Base-by-base conservation (phyloP, 148 eudicot species). In the Amaranthus cruentus region DNA sequence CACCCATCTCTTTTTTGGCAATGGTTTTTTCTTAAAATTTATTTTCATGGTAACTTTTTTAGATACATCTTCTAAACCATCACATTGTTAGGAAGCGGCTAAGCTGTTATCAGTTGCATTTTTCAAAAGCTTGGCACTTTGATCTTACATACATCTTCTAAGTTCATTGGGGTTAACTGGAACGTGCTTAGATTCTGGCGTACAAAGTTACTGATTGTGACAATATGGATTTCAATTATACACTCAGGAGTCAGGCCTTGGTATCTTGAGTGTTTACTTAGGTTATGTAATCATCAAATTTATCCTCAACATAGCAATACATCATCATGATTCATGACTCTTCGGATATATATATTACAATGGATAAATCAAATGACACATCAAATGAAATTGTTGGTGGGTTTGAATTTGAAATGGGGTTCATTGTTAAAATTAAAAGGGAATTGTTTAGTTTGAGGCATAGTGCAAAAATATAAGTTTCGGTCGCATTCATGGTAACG, bases 41-140 rank as follows among this genome's bases (percentile, higher is more conserved):
- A n/a, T 28, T 53, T 52, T 56, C 56, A 54, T 74, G 51, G 55
- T 13, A 49, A 43, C 58, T 75, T 62, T 62, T 21, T 10, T n/a
- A 48, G 72, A 72, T 38, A 7, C 76, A 8, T 4, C 64, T 53
- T 11, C 21, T 2, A 2, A 53, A 53, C 43, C 61, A 43, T 73
- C 21, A 4, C 44, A 43, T 66, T 51, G 51, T 38, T 11, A 50
- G n/a, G 47, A 49, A 72, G 38, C 38, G 0, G 38, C 47, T 21
- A 66, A 71, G 46, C 66, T 18, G 62, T 56, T n/a, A 15, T 9
- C 12, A 28, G 38, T 28, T 28, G 38, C 38, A 28, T 28, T n/a
- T 48, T 53, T 5, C 6, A 11, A 58, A 58, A 21, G 54, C 6
- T 10, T 13, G 10, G 58, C 18, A 12, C 18, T 38, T 69, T 0